Percentiles rank a stretch among this genome's conserved stretches.
These are phyloP conservation scores for Stephania cephalantha DNA, from an alignment of 164 flowering plant genomes.

Conservation along the genomic window DNA sequence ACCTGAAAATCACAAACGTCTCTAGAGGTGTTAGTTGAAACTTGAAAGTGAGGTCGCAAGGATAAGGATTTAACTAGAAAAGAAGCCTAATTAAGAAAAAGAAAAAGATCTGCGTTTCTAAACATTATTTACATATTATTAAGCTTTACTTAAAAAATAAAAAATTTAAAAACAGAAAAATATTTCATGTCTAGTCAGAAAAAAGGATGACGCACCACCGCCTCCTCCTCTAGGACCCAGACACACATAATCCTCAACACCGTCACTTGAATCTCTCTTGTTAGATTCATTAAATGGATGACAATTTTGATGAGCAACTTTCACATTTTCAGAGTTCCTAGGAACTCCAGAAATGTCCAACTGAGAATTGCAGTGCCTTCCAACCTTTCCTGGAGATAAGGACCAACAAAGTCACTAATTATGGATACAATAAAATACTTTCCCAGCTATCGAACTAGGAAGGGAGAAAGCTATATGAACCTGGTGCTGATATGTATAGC, in stretches of 20 bases:
- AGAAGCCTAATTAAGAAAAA: not conserved
- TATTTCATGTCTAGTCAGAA: not conserved
- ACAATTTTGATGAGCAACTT: conserved; percentile 27
- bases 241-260: conserved; percentile 40
- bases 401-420: conserved; percentile 7
- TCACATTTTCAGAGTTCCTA: conserved; percentile 37
- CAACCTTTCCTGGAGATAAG: conserved; percentile 48
- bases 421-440: not conserved
- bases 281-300: conserved; percentile 23
- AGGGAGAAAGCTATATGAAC: conserved; percentile 31
- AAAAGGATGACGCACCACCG: conserved; percentile 39
- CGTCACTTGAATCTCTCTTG: conserved; percentile 33
- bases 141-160: not conserved
- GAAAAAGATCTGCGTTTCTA: not conserved
- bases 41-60: not conserved
- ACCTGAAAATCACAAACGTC: conserved; percentile 41
- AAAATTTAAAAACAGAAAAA: not conserved
- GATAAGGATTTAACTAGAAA: not conserved
- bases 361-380: conserved; percentile 30
- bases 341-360: conserved; percentile 46
- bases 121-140: not conserved
- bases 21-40: not conserved
- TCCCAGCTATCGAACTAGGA: not conserved
- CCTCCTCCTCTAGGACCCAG: conserved; percentile 69
- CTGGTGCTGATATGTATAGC: conserved; percentile 80